These are phyloP conservation scores for Penstemon newberryi DNA, from an alignment of 257 asterid species.

Conservation along the genomic window DNA sequence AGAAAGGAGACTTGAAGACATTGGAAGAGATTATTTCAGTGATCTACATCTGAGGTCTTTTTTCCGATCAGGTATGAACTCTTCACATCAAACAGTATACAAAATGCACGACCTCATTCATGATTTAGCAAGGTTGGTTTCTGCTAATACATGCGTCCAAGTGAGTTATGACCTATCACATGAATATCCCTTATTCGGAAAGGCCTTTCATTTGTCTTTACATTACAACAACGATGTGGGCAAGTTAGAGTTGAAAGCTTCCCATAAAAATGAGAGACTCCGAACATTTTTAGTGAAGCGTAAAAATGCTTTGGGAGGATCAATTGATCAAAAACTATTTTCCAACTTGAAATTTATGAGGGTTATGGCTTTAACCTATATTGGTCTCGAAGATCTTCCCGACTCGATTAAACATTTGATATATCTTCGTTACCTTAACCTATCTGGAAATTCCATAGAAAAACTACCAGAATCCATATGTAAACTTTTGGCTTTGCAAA, in stretches of 20 bases:
- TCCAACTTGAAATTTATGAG: slow-evolving; percentile 17
- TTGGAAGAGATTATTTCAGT: slow-evolving; percentile 19
- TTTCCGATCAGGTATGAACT: neutral
- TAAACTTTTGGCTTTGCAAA: slow-evolving; percentile 25
- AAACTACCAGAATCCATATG: slow-evolving; percentile 26
- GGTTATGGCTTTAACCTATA: slow-evolving; percentile 23
- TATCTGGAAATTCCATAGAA: slow-evolving; percentile 23
- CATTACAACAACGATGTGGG: neutral
- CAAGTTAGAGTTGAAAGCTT: slow-evolving; percentile 1
- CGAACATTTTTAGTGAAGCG: slow-evolving; percentile 28
- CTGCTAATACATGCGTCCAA: slow-evolving; percentile 23
- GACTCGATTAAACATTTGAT: neutral
- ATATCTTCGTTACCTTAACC: slow-evolving; percentile 30
- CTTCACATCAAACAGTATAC: neutral
- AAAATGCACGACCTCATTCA: slow-evolving; percentile 28
- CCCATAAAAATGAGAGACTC: slow-evolving; percentile 19
- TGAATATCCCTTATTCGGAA: slow-evolving; percentile 21
- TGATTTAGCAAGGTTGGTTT: slow-evolving; percentile 26
- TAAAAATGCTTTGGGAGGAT: neutral
- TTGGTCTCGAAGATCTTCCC: slow-evolving; percentile 6
- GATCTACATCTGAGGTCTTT: slow-evolving; percentile 24
- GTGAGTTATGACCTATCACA: slow-evolving; percentile 2
- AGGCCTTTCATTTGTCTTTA: slow-evolving; percentile 28
- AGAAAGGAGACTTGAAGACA: slow-evolving; percentile 14
- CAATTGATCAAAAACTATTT: slow-evolving; percentile 2